Base-by-base conservation (phyloP, 805 yeast species). In the Kluyveromyces aestuarii region DNA sequence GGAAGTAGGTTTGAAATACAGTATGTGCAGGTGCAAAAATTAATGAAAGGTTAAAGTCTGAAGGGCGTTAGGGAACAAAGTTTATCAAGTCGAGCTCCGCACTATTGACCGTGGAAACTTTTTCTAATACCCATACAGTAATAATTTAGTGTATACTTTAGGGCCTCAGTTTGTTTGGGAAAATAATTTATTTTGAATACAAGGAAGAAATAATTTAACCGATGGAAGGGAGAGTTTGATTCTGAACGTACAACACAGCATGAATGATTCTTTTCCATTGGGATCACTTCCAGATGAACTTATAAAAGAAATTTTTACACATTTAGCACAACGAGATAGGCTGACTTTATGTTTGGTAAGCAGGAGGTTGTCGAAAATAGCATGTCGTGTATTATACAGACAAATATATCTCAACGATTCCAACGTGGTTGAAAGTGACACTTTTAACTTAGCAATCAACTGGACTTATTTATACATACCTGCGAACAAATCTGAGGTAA, bases 361-460 rank as follows among this genome's bases (percentile, higher is more conserved):
- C 19, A 61, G 52, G 39, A 53, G 59, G 27, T 62, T 61, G 42
- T 53, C 70, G 43, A 47, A 54, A 21, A 49, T 72, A 2, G 67
- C 71, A 1, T 59, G 61, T 4, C 58, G 59, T 40, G 48, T 65
- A 11, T 46, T 72, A 8, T 72, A 72, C 50, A 59, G 68, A 33
- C 58, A 66, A 45, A 65, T 72, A 7, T 72, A 72, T 48, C 55
- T 72, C 18, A 72, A 72, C 48, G 74, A 72, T 49, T 67, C 73
- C 14, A 62, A 60, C 27, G 70, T 72, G n/a, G 73, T 70, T 18
- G 53, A 54, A 36, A 65, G 71, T 17, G 63, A 63, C 30, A 59
- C 58, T 8, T 62, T 66, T 54, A 52, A 54, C 40, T 49, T 71
- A 35, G 74, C 74, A 1, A 62, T 72, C 10, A 66, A 68, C 27